Conservation (phyloP, 2,329 filamentous ascomycete genomes). For the Nannizzia gypsea region DNA sequence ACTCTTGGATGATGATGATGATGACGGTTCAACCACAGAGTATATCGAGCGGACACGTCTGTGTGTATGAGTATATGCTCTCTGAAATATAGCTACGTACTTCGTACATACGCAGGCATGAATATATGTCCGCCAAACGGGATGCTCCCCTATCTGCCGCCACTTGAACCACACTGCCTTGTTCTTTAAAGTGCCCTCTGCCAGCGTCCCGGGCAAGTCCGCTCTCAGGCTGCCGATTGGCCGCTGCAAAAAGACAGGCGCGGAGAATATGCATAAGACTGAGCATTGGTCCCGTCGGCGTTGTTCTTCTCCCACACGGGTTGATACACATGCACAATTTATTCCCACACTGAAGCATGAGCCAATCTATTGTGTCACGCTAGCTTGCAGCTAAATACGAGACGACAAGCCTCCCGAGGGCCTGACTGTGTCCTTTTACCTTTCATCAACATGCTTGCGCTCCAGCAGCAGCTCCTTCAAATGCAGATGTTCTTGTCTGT, state of each 20-base stretch:
- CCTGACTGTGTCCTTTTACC: not conserved
- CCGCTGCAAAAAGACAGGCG: not conserved
- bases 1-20: not conserved
- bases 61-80: not conserved
- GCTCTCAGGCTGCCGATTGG: not conserved
- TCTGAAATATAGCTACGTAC: not conserved
- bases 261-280: not conserved
- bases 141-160: not conserved
- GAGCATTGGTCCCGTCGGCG: not conserved
- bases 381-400: conserved; percentile 2
- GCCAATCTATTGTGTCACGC: not conserved
- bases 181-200: not conserved
- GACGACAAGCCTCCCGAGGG: not conserved
- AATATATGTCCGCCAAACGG: not conserved
- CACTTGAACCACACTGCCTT: not conserved
- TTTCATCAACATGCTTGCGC: not conserved
- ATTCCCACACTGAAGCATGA: not conserved
- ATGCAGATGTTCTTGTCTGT: not conserved
- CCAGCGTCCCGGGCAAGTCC: not conserved
- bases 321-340: not conserved
- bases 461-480: no score
- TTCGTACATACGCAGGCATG: not conserved
- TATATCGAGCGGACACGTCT: not conserved
- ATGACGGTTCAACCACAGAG: not conserved
- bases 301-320: not conserved